Base-by-base conservation (phyloP, 768 basidiomycete genomes). In the Mycena chlorophos region DNA sequence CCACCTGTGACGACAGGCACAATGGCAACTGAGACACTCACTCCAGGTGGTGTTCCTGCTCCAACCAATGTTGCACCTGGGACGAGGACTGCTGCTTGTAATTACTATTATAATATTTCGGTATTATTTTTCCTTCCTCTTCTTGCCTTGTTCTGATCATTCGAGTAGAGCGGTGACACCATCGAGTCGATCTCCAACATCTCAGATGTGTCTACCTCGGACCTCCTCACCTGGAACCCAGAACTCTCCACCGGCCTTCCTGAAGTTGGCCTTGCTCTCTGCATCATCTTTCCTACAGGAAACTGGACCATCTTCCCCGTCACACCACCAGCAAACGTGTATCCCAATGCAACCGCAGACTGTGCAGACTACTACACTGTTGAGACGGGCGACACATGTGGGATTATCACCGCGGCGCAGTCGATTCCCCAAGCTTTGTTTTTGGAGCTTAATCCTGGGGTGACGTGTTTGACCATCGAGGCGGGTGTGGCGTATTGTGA, bases 271-370 rank as follows among this genome's bases (percentile, higher is more conserved):
- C 46, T 51, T 2, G 64, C 65, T 14, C 55, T 66, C 27, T 66
- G 65, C 29, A 49, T 65, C 29, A 46, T 63, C 23, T 65, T 66
- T 56, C 65, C 64, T 5, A 53, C 4, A 19, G 65, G 65, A n/a
- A 68, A 63, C 43, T 63, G 64, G 52, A 66, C 67, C 17, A 54
- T 65, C 6, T 17, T 49, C 4, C 12, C 55, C 27, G 62, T 1
- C 25, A 48, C 17, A 28, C 43, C 12, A 65, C 66, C 1, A 42
- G 43, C 54, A 4, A 65, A 68, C 40, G 55, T 63, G 38, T 54
- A 58, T n/a, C 49, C 58, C 16, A 55, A 48, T 39, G 56, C 43
- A 20, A 63, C 66, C 48, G 49, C 25, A 46, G 45, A 37, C 27
- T 57, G 51, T 20, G 51, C 56, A 0, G 16, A 53, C 1, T 57